Evolutionary conservation across 2,329 filamentous ascomycete species (phyloP).

Genomic region (Pyrenophora seminiperda): DNA sequence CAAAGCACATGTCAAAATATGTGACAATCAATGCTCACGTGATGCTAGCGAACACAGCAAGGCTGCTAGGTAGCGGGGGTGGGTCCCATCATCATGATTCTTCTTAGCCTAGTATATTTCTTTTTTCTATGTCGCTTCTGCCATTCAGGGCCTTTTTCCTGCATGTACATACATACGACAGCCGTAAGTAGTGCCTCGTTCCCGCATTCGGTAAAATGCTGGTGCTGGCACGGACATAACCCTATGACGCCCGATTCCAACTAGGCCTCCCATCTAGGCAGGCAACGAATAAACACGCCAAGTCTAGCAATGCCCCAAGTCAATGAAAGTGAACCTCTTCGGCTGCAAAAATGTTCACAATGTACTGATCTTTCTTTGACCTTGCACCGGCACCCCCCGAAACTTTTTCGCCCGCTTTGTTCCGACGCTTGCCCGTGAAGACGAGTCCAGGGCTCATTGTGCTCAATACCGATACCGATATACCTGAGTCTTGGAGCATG

Average conservation of each 20-base stretch:
- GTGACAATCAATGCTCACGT: too few relatives aligned
- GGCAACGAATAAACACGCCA: constrained; percentile 10
- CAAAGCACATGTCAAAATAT: too few relatives aligned
- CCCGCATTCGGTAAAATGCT: constrained; percentile 9
- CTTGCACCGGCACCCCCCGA: neutral
- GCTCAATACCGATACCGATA: too few relatives aligned
- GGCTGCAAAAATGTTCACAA: too few relatives aligned
- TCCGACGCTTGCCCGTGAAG: constrained; percentile 4
- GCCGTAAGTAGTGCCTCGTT: constrained; percentile 3
- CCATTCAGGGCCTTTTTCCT: constrained; percentile 3
- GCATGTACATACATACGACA: constrained; percentile 1
- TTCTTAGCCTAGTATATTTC: too few relatives aligned
- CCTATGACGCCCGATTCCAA: constrained; percentile 9
- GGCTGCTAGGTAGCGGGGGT: too few relatives aligned
- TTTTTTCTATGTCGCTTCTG: neutral
- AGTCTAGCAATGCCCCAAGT: too few relatives aligned
- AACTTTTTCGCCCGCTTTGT: neutral
- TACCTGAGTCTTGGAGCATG: constrained; percentile 18
- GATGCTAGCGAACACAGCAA: too few relatives aligned
- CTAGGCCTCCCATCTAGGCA: constrained; percentile 17
- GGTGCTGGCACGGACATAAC: constrained; percentile 19
- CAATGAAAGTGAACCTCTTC: neutral
- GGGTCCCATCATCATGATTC: too few relatives aligned
- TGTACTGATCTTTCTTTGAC: neutral
- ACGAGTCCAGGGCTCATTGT: neutral